Evolutionary conservation across 768 basidiomycete species (phyloP), one percentile per base, ranked within the genome.

Genomic region (Fomitopsis serialis): DNA sequence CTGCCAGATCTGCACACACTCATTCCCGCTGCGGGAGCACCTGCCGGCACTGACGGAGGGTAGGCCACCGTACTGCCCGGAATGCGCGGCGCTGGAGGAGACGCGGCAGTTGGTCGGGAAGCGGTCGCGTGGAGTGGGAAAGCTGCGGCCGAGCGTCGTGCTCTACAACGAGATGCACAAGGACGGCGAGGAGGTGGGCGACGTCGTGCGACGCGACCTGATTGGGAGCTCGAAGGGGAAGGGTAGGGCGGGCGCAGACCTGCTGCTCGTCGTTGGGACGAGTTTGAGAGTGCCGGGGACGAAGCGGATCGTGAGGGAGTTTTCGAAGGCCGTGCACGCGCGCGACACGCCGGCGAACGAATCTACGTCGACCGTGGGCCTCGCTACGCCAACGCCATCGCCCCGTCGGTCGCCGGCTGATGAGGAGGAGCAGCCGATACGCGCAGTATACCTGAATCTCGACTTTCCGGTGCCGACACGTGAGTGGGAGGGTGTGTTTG

Each of bases 401-500:
- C 75, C 79, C 2, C 74, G 78, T 42, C 69, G 69, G 23, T 61
- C 67, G 0, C 61, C 64, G 6, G 45, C 61, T 2, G 63, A 60
- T 19, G 80, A 85, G 13, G 82, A 80, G 13, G 78, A 78, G 52
- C 71, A 73, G 22, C 74, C 79, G 3, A 71, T 87, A 45, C 84
- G 80, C 65, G 79, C 87, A 3, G 75, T 95, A 17, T 93, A 90
- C 68, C 75, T 96, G 53, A 96, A 96, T 67, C 70, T 89, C 36
- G 92, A 95, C 56, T 92, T 92, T 65, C 91, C 91, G 1, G 81
- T 85, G 9, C 91, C 91, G 3, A 84, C 84, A 8, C 76, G 87
- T 50, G 91, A 93, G 57, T 95, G 91, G 92, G 87, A 89, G 56
- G 87, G 84, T 8, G 85, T 95, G 2, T 95, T 97, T 59, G 93